phyloP scores from a whole-genome alignment of 129 eudicot genomes.

The Deinandra increscens region DNA sequence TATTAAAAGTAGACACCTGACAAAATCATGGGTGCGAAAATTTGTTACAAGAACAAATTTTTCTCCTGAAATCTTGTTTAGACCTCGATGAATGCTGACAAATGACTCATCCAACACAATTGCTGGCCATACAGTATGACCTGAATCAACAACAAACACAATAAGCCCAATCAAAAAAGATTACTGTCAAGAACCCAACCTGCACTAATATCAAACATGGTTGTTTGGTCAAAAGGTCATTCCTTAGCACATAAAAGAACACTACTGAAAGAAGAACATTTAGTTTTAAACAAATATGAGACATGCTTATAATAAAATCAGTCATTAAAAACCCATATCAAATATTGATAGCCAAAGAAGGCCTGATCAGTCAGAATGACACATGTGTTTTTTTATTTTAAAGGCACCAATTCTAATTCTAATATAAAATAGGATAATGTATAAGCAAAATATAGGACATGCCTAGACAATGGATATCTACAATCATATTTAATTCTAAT shows the following conservation, averaged over 20 bases:
- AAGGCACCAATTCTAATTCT: too few species aligned
- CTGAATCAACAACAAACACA: slow-evolving; percentile 37
- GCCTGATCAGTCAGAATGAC: too few species aligned
- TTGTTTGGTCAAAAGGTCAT: neutral
- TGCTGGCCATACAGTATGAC: slow-evolving; percentile 97
- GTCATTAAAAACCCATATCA: too few species aligned
- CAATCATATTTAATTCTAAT: too few species aligned
- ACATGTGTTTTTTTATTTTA: too few species aligned
- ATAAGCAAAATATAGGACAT: too few species aligned
- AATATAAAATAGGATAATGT: too few species aligned
- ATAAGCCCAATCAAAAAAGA: slow-evolving; percentile 13
- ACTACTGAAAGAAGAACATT: too few species aligned
- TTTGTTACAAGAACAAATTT: slow-evolving; percentile 84
- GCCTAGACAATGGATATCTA: too few species aligned
- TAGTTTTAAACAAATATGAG: too few species aligned
- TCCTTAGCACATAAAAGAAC: neutral
- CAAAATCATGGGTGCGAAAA: slow-evolving; percentile 98
- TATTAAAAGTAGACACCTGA: slow-evolving; percentile 46
- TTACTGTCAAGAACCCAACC: neutral
- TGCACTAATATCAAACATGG: neutral
- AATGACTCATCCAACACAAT: slow-evolving; percentile 74
- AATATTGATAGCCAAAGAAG: too few species aligned
- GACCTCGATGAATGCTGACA: slow-evolving; percentile 63
- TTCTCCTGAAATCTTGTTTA: slow-evolving; percentile 65
- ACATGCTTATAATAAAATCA: too few species aligned